These are phyloP conservation scores for Talaromyces ruber DNA, from an alignment of 495 filamentous ascomycete species.

Conservation along the genomic window DNA sequence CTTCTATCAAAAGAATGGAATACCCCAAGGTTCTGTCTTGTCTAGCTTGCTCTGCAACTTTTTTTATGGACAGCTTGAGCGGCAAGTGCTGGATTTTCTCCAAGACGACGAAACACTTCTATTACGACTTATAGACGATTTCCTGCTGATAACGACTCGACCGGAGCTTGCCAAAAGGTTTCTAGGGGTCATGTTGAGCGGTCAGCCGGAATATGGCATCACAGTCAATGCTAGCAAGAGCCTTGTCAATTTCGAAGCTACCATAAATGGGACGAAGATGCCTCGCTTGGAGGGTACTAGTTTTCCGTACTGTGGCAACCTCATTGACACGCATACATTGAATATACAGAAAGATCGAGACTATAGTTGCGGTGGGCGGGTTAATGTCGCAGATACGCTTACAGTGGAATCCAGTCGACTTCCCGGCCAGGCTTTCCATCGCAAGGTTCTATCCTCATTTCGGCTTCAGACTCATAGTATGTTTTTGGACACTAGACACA, in stretches of 20 bases:
- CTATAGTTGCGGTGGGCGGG: constrained; percentile 29
- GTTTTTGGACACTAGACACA: constrained; percentile 81
- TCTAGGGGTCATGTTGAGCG: constrained; percentile 67
- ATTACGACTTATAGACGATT: constrained; percentile 83
- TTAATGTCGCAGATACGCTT: constrained; percentile 48
- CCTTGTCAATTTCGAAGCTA: constrained; percentile 75
- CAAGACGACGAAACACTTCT: constrained; percentile 52
- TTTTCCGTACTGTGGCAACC: constrained; percentile 84
- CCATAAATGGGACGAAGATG: constrained; percentile 46
- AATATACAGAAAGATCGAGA: constrained; percentile 57
- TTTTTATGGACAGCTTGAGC: constrained; percentile 85
- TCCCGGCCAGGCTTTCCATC: constrained; percentile 67
- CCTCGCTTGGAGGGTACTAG: constrained; percentile 32
- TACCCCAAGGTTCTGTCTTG: constrained; percentile 86
- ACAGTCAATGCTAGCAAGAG: constrained; percentile 69
- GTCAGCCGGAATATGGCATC: constrained; percentile 72
- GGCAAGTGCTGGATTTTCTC: constrained; percentile 58
- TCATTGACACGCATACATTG: constrained; percentile 69
- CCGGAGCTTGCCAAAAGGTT: constrained; percentile 57
- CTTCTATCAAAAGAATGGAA: constrained; percentile 80
- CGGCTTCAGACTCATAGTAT: constrained; percentile 82
- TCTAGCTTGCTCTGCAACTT: constrained; percentile 86
- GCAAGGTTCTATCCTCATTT: constrained; percentile 71
- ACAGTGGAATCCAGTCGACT: constrained; percentile 64
- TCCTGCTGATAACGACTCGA: constrained; percentile 74